Conservation (phyloP, 1,284 basidiomycete species). For the Volvariella surrecta region DNA sequence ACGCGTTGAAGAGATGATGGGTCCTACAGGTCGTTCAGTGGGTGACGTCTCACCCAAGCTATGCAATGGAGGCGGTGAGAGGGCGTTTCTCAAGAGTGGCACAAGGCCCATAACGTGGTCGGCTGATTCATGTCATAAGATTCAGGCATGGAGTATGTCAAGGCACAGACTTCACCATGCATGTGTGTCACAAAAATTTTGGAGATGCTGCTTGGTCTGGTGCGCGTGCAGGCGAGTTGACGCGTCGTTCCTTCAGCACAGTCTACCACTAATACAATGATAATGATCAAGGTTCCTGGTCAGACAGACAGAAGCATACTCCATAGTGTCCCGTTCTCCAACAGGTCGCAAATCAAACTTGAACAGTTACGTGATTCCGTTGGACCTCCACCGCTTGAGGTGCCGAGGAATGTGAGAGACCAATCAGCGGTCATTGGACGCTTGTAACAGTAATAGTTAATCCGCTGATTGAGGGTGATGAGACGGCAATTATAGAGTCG, state of each 20-base stretch:
- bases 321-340: conserved; percentile 52
- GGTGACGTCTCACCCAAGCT: neutral
- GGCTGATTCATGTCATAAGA: conserved; percentile 29
- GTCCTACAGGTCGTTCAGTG: neutral
- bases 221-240: conserved; percentile 38
- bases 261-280: conserved; percentile 61
- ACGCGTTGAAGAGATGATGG: neutral
- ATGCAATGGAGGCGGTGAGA: conserved; percentile 32
- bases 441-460: too few relatives aligned
- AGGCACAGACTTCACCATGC: conserved; percentile 46
- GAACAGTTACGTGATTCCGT: conserved; percentile 63
- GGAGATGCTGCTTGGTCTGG: conserved; percentile 48
- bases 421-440: conserved; percentile 15
- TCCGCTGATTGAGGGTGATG: neutral
- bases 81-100: conserved; percentile 60
- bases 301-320: conserved; percentile 31
- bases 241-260: conserved; percentile 77
- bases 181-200: conserved; percentile 88
- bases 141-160: neutral
- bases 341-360: conserved; percentile 50
- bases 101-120: conserved; percentile 81
- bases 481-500: neutral
- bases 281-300: conserved; percentile 7
- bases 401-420: conserved; percentile 61
- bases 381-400: conserved; percentile 68